Evolutionary conservation across 352 stramenopile genomes (phyloP), one percentile per base, ranked within the genome.

Genomic region (Pythium coloratum): DNA sequence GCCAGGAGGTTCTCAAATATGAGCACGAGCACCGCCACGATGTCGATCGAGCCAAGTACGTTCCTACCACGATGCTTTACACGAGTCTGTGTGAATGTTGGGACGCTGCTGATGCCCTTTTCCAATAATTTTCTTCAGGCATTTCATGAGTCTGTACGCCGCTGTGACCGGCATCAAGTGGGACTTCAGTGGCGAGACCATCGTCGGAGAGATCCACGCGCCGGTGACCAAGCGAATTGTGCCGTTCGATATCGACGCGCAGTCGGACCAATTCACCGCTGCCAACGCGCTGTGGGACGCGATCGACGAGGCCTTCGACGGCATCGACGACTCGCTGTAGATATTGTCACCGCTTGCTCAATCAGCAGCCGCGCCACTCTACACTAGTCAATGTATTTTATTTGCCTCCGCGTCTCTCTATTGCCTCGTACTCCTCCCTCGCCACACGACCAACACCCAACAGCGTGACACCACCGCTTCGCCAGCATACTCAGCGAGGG

Each of bases 161-260:
- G 81, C 81, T 6, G 72, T 92, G 13, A 92, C 83, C 6, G 83
- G 85, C 40, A 94, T 94, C 76, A 89, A 88, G 66, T 94, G 83
- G 83, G 80, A 91, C 49, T 89, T 92, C 47, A 82, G 69, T n/a
- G 73, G 68, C 16, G 33, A 66, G 10, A 71, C 78, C 10, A 77
- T 91, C 64, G 78, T 67, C 51, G 85, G 82, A 13, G 83, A 91
- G 56, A 91, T 91, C 42, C 80, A 88, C 55, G 80, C 83, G 13
- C 80, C 80, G 28, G 61, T 69, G 14, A 91, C 80, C 32, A 79
- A 91, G 59, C 69, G 62, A 10, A 82, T 91, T 40, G 64, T 78
- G 30, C 76, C 74, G 3, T 91, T 93, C 49, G 80, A 89, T 42
- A 74, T 91, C 55, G 70, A 85, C 56, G 66, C 77, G 6, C 49